Evolutionary conservation across 2,329 filamentous ascomycete species (phyloP).

Genomic region (Apiospora kogelbergensis): DNA sequence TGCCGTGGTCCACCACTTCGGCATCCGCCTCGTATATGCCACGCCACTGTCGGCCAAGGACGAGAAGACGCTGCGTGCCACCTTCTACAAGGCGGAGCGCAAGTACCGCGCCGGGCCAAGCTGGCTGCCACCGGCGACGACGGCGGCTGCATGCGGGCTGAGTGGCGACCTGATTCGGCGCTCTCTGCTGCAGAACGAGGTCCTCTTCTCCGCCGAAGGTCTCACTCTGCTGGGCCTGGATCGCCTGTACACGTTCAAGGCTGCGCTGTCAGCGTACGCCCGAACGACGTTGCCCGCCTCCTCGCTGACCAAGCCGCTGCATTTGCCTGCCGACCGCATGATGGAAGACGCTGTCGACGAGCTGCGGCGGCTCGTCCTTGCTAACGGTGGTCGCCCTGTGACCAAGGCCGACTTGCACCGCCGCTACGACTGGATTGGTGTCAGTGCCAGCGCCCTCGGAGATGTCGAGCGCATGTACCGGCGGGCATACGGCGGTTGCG

Average conservation of each 20-base stretch:
- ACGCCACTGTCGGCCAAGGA: constrained; percentile 45
- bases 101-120: constrained; percentile 39
- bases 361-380: constrained; percentile 58
- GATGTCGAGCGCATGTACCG: constrained; percentile 59
- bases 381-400: constrained; percentile 50
- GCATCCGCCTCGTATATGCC: constrained; percentile 52
- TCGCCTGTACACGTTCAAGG: constrained; percentile 64
- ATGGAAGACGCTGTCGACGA: constrained; percentile 65
- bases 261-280: constrained; percentile 57
- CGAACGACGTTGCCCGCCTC: constrained; percentile 31
- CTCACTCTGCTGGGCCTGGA: constrained; percentile 61
- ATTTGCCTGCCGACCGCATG: constrained; percentile 25
- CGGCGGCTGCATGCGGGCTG: constrained; percentile 43
- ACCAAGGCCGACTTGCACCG: constrained; percentile 50
- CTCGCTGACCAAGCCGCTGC: constrained; percentile 30
- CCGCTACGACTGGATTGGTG: constrained; percentile 58
- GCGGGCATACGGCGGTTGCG: constrained; percentile 53
- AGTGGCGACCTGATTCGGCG: constrained; percentile 53
- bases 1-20: constrained; percentile 38
- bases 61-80: constrained; percentile 46
- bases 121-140: constrained; percentile 41
- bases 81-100: constrained; percentile 52
- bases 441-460: constrained; percentile 47
- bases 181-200: constrained; percentile 59
- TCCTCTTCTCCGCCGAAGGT: constrained; percentile 60